Evolutionary conservation across 202 grass and related monocot genomes (phyloP), one percentile per base, ranked within the genome.

Genomic region (Schoenoplectus tabernaemontani): DNA sequence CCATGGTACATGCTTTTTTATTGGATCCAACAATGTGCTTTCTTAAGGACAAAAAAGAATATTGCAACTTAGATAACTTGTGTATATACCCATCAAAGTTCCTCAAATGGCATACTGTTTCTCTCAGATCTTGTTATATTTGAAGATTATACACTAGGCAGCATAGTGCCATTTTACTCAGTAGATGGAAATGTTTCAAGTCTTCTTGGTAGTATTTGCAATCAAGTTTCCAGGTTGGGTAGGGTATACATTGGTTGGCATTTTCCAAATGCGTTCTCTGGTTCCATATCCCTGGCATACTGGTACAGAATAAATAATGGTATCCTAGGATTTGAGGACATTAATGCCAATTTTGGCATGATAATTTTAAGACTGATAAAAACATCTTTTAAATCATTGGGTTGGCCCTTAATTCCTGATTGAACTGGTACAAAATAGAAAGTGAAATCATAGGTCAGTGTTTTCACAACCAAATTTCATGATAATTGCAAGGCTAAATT

Each of bases 1-100:
- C 89, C 94, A 2, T 97, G 94, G 94, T 93, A 84, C 43, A 19
- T 50, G 43, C 23, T 69, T 64, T 67, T 57, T 9, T 24, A 57
- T 30, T 2, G n/a, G n/a, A n/a, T n/a, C n/a, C n/a, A n/a, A n/a
- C n/a, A n/a, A n/a, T n/a, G n/a, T n/a, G n/a, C n/a, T n/a, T n/a
- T n/a, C n/a, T n/a, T n/a, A n/a, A n/a, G n/a, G n/a, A n/a, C n/a
- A n/a, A n/a, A n/a, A n/a, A n/a, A n/a, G n/a, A n/a, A n/a, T n/a
- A n/a, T n/a, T 64, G 48, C 24, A 33, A 19, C 26, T 19, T 79
- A 24, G 9, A 37, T 9, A 10, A 19, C 2, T 53, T 81, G 44
- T 17, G 9, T 64, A 65, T 50, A 33, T 65, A 50, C 2, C 5
- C 2, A 4, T 67, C 7, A 10, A 66, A 22, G 0, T 38, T 67